A percentile compares a stretch with the other conserved stretches of the same genome.
These are phyloP conservation scores for Septoria petroselini DNA, from an alignment of 2,329 filamentous ascomycete genomes.

Conservation along the genomic window DNA sequence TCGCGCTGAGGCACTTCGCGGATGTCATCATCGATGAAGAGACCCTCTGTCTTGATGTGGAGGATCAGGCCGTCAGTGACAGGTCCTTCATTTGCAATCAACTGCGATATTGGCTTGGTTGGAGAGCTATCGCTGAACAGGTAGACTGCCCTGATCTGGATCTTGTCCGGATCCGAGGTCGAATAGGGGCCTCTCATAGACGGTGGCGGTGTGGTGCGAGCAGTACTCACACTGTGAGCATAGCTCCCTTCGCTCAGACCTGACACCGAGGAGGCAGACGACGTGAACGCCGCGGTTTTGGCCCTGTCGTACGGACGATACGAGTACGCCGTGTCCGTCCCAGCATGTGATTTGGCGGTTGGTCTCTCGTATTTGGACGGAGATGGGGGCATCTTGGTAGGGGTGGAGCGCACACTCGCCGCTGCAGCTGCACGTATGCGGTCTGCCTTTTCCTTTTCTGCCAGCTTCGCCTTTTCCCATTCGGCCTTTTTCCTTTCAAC, in stretches of 20 bases:
- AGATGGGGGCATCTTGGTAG: slow-evolving; percentile 22
- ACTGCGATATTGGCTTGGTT: slow-evolving; percentile 83
- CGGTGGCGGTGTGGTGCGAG: slow-evolving; percentile 75
- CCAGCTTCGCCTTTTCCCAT: slow-evolving; percentile 37
- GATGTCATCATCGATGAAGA: slow-evolving; percentile 96
- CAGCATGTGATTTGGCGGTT: slow-evolving; percentile 58
- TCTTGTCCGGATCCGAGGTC: slow-evolving; percentile 91
- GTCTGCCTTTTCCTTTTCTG: slow-evolving; percentile 19
- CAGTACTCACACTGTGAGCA: slow-evolving; percentile 77
- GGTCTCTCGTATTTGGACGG: slow-evolving; percentile 43
- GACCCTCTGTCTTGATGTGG: slow-evolving; percentile 85
- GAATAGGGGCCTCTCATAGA: slow-evolving; percentile 74
- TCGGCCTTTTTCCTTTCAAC: slow-evolving; percentile 44
- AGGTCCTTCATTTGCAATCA: slow-evolving; percentile 76
- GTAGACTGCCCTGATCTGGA: slow-evolving; percentile 90
- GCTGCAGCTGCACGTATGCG: slow-evolving; percentile 31
- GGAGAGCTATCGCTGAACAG: slow-evolving; percentile 86
- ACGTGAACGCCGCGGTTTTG: slow-evolving; percentile 49
- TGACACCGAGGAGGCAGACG: slow-evolving; percentile 39
- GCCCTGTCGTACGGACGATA: slow-evolving; percentile 36
- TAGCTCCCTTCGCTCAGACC: slow-evolving; percentile 82
- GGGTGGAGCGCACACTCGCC: slow-evolving; percentile 33
- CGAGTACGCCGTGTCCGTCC: slow-evolving; percentile 57
- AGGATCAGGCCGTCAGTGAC: slow-evolving; percentile 92
- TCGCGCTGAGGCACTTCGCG: slow-evolving; percentile 88